Evolutionary conservation across 371 early-diverging fungal genomes (phyloP).

Genomic region (Apophysomyces sp.): DNA sequence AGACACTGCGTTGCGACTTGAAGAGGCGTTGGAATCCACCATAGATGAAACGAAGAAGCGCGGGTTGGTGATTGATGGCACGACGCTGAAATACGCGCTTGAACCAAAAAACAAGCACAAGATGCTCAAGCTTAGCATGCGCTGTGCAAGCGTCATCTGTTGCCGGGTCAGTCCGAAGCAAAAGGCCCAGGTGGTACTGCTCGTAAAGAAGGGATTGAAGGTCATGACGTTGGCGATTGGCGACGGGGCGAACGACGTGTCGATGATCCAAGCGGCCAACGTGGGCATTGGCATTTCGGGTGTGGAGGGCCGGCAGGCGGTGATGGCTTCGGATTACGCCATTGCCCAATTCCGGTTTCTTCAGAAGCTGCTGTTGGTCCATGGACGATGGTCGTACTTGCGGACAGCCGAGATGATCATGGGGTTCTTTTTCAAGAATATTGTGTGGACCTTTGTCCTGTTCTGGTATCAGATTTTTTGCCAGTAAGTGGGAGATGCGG

Average conservation of each 20-base stretch:
- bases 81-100: constrained; percentile 79
- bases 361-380: constrained; percentile 72
- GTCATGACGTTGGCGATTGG: constrained; percentile 86
- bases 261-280: constrained; percentile 92
- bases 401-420: constrained; percentile 77
- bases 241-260: constrained; percentile 94
- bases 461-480: constrained; percentile 85
- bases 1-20: constrained; percentile 56
- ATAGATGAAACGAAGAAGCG: constrained; percentile 36
- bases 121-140: constrained; percentile 68
- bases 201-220: constrained; percentile 43
- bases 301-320: constrained; percentile 94
- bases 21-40: constrained; percentile 50
- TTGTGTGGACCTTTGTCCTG: constrained; percentile 76
- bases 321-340: constrained; percentile 88
- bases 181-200: constrained; percentile 81
- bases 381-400: constrained; percentile 86
- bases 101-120: constrained; percentile 52
- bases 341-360: constrained; percentile 86
- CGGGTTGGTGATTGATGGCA: constrained; percentile 92
- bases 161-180: constrained; percentile 91
- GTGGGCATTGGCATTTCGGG: constrained; percentile 93
- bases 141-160: constrained; percentile 77
- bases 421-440: constrained; percentile 81
- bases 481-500: too few relatives aligned